These are phyloP conservation scores for Ogataea polymorpha DNA, from an alignment of 805 yeast genomes.

Conservation along the genomic window DNA sequence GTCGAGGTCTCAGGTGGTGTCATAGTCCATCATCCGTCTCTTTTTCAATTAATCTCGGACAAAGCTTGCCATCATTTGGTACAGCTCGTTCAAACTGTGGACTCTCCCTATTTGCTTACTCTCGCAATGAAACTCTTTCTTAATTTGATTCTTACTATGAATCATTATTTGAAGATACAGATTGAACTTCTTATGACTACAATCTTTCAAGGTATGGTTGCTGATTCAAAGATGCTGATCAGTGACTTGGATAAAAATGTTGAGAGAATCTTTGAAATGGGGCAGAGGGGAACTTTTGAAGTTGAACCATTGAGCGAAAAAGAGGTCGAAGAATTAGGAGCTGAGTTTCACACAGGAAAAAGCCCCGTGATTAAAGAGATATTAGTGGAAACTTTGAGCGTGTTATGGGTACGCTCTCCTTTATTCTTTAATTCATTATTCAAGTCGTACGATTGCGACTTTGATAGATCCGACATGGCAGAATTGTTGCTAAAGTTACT, in stretches of 20 bases:
- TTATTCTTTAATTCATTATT: conserved; percentile 72
- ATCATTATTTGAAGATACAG: conserved; percentile 69
- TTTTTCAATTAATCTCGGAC: conserved; percentile 69
- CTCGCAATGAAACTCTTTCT: conserved; percentile 74
- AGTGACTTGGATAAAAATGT: conserved; percentile 27
- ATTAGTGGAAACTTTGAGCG: conserved; percentile 78
- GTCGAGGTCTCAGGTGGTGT: conserved; percentile 76
- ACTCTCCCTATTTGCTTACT: conserved; percentile 68
- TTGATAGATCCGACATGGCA: conserved; percentile 78
- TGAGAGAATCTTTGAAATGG: conserved; percentile 31
- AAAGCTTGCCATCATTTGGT: conserved; percentile 83
- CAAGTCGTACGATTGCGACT: conserved; percentile 85
- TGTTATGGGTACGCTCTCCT: conserved; percentile 79
- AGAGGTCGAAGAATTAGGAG: conserved; percentile 27
- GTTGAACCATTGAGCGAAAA: conserved; percentile 25
- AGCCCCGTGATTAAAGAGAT: conserved; percentile 64
- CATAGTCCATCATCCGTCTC: conserved; percentile 58
- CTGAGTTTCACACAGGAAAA: conserved; percentile 45
- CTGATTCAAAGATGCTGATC: conserved; percentile 25
- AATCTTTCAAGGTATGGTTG: conserved; percentile 46
- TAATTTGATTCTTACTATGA: conserved; percentile 65
- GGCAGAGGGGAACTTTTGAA: conserved; percentile 25
- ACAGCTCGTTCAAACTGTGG: conserved; percentile 71
- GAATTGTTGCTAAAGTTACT: conserved; percentile 64
- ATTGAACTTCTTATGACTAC: conserved; percentile 68